Evolutionary conservation across 208 protist species (phyloP), one percentile per base, ranked within the genome.

Genomic region (Crithidia expoeki): DNA sequence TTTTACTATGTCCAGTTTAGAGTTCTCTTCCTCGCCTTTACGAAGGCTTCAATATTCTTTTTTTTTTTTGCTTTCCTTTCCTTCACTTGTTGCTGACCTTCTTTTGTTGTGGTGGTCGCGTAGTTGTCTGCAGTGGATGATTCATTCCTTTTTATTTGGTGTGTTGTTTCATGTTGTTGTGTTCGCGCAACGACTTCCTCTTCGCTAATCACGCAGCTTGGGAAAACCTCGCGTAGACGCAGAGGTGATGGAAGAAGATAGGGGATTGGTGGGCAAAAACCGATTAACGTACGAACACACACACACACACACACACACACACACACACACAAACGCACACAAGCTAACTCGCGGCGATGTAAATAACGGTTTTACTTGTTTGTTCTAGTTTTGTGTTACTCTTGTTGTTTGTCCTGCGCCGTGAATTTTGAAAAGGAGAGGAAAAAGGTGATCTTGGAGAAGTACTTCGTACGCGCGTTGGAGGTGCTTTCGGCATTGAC

Each of bases 331-430:
- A 28, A 25, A 50, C 25, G 23, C 38, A 23, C 36, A 16, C 25
- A 50, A 17, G 34, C 27, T 9, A 46, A 19, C 57, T 11, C n/a
- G 34, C 32, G 27, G 51, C 7, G 14, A 68, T 47, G 38, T 40
- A 51, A 42, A 42, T 47, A 33, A 17, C 44, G 10, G 4, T 49
- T 44, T 40, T 34, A 4, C 17, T 46, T 59, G 0, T 25, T 67
- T 30, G 36, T 65, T 46, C 47, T 58, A 0, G 49, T 65, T 61
- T 56, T 59, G 30, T 65, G 46, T 38, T 38, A 4, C 16, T 40
- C 19, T 40, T 17, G n/a, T 62, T 40, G 25, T 46, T 12, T 64
- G 28, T 34, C n/a, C 40, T 16, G 14, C 9, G 19, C 4, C 16
- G 44, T 14, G 38, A 44, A 14, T 7, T 14, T 44, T 17, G 38